Conservation (phyloP, 2,329 filamentous ascomycete genomes). For the Hypoxylon sp. region DNA sequence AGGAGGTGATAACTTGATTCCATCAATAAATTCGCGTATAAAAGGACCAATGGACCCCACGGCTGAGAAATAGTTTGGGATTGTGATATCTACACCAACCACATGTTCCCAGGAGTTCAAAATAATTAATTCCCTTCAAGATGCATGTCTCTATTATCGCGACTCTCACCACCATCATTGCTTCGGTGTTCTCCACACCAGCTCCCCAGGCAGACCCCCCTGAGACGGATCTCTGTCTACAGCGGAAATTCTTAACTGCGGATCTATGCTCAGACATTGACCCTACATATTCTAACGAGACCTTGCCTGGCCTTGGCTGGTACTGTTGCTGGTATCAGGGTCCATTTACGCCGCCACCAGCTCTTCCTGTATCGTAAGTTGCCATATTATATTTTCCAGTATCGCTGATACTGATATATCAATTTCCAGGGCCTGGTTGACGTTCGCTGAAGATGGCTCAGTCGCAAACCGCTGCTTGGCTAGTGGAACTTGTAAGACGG, state of each 20-base stretch:
- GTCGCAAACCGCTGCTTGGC: slow-evolving; percentile 40
- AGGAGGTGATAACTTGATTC: slow-evolving; percentile 9
- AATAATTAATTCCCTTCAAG: slow-evolving; percentile 9
- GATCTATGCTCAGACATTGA: slow-evolving; percentile 32
- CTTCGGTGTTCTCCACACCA: slow-evolving; percentile 21
- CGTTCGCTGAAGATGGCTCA: slow-evolving; percentile 39
- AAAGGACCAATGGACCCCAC: slow-evolving; percentile 11
- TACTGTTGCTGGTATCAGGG: slow-evolving; percentile 46
- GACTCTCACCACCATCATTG: slow-evolving; percentile 21
- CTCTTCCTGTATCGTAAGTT: slow-evolving; percentile 41
- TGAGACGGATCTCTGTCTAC: slow-evolving; percentile 41
- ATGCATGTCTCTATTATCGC: slow-evolving; percentile 34
- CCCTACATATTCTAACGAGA: slow-evolving; percentile 39
- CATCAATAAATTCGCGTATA: slow-evolving; percentile 28
- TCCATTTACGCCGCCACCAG: slow-evolving; percentile 39
- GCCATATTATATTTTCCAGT: neutral
- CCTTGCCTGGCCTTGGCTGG: slow-evolving; percentile 37
- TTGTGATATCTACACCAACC: neutral
- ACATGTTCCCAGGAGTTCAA: neutral
- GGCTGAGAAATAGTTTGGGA: neutral
- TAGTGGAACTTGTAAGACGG: slow-evolving; percentile 25
- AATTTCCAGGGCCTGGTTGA: slow-evolving; percentile 41
- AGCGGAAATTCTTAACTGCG: slow-evolving; percentile 36
- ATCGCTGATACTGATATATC: slow-evolving; percentile 16
- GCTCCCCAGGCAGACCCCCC: slow-evolving; percentile 24